These are phyloP conservation scores for Fusarium sp. DNA, from an alignment of 2,329 filamentous ascomycete species.

Conservation along the genomic window DNA sequence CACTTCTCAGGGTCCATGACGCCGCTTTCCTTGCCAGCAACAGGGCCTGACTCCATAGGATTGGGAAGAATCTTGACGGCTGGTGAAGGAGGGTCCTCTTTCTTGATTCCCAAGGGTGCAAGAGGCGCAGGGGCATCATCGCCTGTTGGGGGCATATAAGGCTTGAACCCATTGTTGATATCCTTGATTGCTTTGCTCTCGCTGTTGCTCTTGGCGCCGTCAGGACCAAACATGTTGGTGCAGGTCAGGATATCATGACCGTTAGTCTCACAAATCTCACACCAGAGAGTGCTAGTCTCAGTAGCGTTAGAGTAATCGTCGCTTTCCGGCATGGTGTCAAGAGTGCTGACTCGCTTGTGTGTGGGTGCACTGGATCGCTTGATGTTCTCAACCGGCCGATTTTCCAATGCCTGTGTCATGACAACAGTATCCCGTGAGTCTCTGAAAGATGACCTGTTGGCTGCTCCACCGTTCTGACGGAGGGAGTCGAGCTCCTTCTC, in stretches of 20 bases:
- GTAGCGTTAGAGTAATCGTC: conserved; percentile 76
- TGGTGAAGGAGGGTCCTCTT: conserved; percentile 50
- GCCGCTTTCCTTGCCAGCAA: conserved; percentile 82
- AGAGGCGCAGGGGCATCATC: conserved; percentile 66
- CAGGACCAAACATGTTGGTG: conserved; percentile 82
- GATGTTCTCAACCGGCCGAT: conserved; percentile 59
- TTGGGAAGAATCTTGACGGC: conserved; percentile 66
- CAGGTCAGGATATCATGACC: conserved; percentile 96
- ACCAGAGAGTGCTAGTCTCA: conserved; percentile 82
- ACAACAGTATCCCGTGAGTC: conserved; percentile 75
- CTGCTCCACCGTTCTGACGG: conserved; percentile 57
- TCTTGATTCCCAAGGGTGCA: conserved; percentile 62
- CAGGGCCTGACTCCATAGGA: conserved; percentile 72
- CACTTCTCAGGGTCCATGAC: conserved; percentile 87
- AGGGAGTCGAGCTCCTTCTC: conserved; percentile 81
- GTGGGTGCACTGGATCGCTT: conserved; percentile 61
- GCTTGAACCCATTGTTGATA: conserved; percentile 53
- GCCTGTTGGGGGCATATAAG: conserved; percentile 54
- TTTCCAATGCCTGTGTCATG: conserved; percentile 63
- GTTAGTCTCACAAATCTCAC: conserved; percentile 92
- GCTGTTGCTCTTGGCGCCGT: conserved; percentile 50
- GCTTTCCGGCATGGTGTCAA: conserved; percentile 77
- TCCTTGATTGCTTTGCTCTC: conserved; percentile 49
- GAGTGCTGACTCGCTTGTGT: conserved; percentile 64
- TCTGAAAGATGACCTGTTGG: conserved; percentile 67